Evolutionary conservation across 2,329 filamentous ascomycete species (phyloP).

Genomic region (Drechmeria coniospora): DNA sequence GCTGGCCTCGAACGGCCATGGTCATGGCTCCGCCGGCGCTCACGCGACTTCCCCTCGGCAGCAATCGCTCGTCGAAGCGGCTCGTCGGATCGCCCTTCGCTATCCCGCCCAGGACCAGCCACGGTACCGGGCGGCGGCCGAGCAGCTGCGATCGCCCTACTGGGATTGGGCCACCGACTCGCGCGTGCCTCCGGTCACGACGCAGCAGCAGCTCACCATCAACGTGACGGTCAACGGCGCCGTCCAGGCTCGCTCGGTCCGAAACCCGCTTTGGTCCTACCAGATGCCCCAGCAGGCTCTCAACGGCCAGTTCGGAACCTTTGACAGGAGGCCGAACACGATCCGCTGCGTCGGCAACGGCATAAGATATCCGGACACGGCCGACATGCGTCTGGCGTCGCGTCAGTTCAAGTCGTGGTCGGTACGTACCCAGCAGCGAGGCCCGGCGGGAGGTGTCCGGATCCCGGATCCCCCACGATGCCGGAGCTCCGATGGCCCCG

Average conservation of each 20-base stretch:
- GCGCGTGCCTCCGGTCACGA: slow-evolving; percentile 26
- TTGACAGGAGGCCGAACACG: slow-evolving; percentile 19
- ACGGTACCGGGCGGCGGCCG: slow-evolving; percentile 28
- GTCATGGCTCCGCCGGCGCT: no score
- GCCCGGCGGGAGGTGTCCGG: no score
- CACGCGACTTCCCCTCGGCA: slow-evolving; percentile 14
- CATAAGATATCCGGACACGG: slow-evolving; percentile 23
- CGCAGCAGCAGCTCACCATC: slow-evolving; percentile 19
- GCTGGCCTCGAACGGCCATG: no score
- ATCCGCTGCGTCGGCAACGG: slow-evolving; percentile 21
- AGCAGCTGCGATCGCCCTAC: slow-evolving; percentile 30
- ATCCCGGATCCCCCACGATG: no score
- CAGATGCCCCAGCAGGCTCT: slow-evolving; percentile 26
- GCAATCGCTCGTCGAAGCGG: slow-evolving; percentile 35
- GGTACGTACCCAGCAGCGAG: slow-evolving; percentile 22
- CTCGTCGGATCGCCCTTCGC: slow-evolving; percentile 26
- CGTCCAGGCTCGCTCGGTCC: slow-evolving; percentile 17
- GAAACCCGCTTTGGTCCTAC: slow-evolving; percentile 39
- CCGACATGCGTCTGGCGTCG: slow-evolving; percentile 18
- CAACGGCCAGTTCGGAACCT: slow-evolving; percentile 20
- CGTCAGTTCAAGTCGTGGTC: slow-evolving; percentile 24
- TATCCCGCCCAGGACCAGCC: slow-evolving; percentile 21
- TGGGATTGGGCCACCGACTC: slow-evolving; percentile 37
- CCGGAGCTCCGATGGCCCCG: no score
- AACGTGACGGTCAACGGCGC: slow-evolving; percentile 22